A percentile compares a stretch with the other conserved stretches of the same genome.
phyloP scores from a whole-genome alignment of 2,329 filamentous ascomycete genomes.

The Rachicladosporium sp. region DNA sequence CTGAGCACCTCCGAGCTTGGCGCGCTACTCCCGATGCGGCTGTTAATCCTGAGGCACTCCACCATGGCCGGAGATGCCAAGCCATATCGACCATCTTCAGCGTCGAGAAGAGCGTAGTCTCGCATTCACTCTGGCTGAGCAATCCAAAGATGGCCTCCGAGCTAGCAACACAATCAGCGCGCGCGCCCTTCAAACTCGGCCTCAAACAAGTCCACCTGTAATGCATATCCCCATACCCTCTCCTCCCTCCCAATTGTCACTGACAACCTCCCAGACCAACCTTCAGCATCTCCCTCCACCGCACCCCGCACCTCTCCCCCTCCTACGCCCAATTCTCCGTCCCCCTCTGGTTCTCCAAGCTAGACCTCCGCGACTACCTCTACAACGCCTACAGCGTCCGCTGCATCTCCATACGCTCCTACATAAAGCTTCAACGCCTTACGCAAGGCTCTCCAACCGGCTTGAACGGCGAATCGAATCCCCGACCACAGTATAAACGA shows the following conservation, averaged over 20 bases:
- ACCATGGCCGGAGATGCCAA: no score
- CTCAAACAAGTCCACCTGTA: conserved; percentile 26
- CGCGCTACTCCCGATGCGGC: no score
- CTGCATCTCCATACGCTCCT: conserved; percentile 63
- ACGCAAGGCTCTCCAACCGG: conserved; percentile 35
- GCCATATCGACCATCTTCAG: no score
- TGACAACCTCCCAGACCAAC: conserved; percentile 44
- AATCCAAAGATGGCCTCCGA: conserved; percentile 1
- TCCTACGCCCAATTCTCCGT: conserved; percentile 83
- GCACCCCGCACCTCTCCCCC: conserved; percentile 58
- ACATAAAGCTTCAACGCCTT: conserved; percentile 57
- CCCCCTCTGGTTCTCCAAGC: conserved; percentile 85
- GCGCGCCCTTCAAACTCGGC: conserved; percentile 20
- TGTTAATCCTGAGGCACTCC: no score
- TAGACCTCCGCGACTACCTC: conserved; percentile 92
- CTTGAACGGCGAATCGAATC: conserved; percentile 1
- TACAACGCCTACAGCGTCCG: conserved; percentile 72
- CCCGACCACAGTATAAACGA: conserved; percentile 26
- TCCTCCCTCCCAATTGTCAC: background rate
- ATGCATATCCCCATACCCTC: conserved; percentile 1
- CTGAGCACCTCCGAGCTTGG: no score
- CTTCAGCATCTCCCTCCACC: conserved; percentile 68
- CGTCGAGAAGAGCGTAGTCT: no score
- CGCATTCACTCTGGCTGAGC: no score
- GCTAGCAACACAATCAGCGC: conserved; percentile 1